Evolutionary conservation across 2,329 filamentous ascomycete species (phyloP).

Genomic region (Metarhizium brunneum): DNA sequence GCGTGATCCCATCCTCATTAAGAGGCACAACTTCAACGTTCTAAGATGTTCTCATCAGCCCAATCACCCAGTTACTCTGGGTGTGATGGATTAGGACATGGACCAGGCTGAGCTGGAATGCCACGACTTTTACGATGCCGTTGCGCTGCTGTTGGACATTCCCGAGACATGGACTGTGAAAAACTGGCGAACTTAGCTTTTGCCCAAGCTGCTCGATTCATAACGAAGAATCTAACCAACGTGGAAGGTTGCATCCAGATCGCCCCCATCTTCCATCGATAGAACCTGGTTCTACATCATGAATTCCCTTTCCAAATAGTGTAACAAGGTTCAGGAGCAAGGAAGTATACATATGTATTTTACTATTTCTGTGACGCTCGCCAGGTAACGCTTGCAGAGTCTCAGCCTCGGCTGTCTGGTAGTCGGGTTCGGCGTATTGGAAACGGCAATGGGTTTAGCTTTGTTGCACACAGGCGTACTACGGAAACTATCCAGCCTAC

Average conservation of each 20-base stretch:
- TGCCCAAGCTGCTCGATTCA: too few species aligned
- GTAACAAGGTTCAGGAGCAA: conserved; percentile 15
- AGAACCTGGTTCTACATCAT: conserved; percentile 24
- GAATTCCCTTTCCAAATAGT: neutral
- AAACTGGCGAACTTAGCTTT: too few species aligned
- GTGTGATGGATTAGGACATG: too few species aligned
- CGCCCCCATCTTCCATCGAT: conserved; percentile 31
- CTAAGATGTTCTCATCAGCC: conserved; percentile 35
- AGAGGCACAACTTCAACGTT: conserved; percentile 61
- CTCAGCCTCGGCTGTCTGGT: conserved; percentile 5
- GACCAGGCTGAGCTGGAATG: too few species aligned
- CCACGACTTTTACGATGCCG: too few species aligned
- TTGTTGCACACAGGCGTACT: conserved; percentile 46
- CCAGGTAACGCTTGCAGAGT: conserved; percentile 37
- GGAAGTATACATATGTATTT: conserved; percentile 33
- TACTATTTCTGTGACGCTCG: conserved; percentile 40
- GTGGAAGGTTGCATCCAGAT: conserved; percentile 18
- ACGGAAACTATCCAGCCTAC: conserved; percentile 45
- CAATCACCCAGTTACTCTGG: too few species aligned
- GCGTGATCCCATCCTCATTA: conserved; percentile 57
- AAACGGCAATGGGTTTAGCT: conserved; percentile 30
- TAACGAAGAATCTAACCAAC: too few species aligned
- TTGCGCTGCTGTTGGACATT: too few species aligned
- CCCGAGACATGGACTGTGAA: too few species aligned
- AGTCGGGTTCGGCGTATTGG: conserved; percentile 13